These are phyloP conservation scores for Rutstroemia sp. DNA, from an alignment of 2,329 filamentous ascomycete species.

Conservation along the genomic window DNA sequence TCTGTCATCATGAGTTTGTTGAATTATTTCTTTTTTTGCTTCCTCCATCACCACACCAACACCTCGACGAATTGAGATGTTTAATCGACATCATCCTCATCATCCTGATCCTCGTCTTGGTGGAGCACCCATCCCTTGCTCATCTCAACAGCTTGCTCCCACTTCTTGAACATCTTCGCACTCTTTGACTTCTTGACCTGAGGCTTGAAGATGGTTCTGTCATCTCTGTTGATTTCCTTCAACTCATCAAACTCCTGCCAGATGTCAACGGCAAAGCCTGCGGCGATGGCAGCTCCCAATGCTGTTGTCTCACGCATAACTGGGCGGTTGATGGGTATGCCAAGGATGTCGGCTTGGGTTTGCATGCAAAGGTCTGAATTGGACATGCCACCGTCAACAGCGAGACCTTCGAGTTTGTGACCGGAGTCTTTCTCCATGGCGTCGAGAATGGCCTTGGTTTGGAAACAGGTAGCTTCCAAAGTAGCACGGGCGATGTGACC, in stretches of 20 bases:
- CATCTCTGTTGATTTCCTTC: conserved; percentile 61
- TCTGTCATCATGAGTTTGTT: no score
- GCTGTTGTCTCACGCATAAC: conserved; percentile 88
- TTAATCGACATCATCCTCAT: conserved; percentile 6
- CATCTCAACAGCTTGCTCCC: conserved; percentile 73
- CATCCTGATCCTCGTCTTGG: conserved; percentile 5
- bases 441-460: conserved; percentile 85
- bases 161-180: conserved; percentile 56
- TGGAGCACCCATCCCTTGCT: conserved; percentile 57
- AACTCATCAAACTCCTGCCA: conserved; percentile 72
- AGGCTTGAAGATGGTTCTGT: conserved; percentile 60
- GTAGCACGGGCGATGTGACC: conserved; percentile 86
- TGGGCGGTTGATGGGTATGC: conserved; percentile 76
- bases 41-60: no score
- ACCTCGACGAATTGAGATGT: no score
- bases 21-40: no score
- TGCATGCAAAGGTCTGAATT: conserved; percentile 85
- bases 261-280: conserved; percentile 73
- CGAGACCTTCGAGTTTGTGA: conserved; percentile 64
- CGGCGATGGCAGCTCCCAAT: conserved; percentile 80
- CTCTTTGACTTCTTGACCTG: conserved; percentile 52
- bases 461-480: conserved; percentile 85
- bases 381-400: conserved; percentile 84
- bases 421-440: conserved; percentile 85
- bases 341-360: conserved; percentile 78